Base-by-base conservation (phyloP, 345 rosid species). In the Gossypium bickii region DNA sequence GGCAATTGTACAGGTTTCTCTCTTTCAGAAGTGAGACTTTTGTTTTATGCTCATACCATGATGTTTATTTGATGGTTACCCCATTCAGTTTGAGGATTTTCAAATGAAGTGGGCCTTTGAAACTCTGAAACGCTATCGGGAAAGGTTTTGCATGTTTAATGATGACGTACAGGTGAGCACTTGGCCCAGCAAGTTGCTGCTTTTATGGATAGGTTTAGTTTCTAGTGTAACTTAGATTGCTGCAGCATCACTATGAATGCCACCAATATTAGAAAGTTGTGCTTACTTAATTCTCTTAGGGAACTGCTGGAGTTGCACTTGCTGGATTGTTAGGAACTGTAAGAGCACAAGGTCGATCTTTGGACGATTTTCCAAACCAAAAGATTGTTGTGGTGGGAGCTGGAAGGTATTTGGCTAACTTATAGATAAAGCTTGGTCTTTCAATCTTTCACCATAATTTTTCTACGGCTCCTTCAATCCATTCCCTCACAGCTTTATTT, bases 301-400 rank as follows among this genome's bases (percentile, higher is more conserved):
- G 99, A 85, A 93, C 99, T 77, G 99, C 99, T 80, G 99, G 99
- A 83, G 98, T 95, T 78, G 99, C 99, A 72, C 91, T 95, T 70
- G 99, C 99, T 15, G 99, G 98, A 68, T 80, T 95, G 58, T 82
- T 95, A 84, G 98, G 99, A 81, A 73, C 93, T 70, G 98, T 90
- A 29, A 89, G 99, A 85, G 89, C 99, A 62, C 99, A 95, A 88
- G 99, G 99, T 67, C 87, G 78, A 24, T 87, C 98, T 29, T 73
- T 91, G 78, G 83, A 89, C 0, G 98, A 95, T 82, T 95, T 93
- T 78, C 83, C 81, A 48, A 90, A 93, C 75, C 99, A 95, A 85
- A 95, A 95, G 87, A 93, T 95, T 78, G 99, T 95, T 63, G 98
- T 95, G 69, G 99, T 88, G 74, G 99, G 99, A 84, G 99, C 99